Conservation (phyloP, 2,329 filamentous ascomycete genomes). For the Teratosphaeria epicoccoides region DNA sequence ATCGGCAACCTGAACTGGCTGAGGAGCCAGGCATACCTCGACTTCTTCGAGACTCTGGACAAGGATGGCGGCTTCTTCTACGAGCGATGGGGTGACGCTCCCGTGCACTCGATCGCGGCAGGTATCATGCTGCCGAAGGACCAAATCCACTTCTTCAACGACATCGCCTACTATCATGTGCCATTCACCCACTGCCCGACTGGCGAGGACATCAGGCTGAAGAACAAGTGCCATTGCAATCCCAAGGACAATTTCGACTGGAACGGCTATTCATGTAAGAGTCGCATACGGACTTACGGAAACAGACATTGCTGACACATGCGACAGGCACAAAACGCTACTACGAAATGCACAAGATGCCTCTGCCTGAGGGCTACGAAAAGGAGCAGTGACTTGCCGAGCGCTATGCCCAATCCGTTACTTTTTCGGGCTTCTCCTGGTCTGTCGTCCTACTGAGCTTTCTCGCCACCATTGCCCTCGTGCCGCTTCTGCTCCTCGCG, state of each 20-base stretch:
- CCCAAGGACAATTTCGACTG: conserved; percentile 98
- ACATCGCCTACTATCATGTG: conserved; percentile 96
- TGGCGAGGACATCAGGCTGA: conserved; percentile 68
- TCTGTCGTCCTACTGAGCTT: not conserved
- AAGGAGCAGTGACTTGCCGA: conserved; percentile 29
- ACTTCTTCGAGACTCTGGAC: conserved; percentile 85
- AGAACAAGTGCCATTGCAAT: conserved; percentile 89
- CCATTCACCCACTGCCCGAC: conserved; percentile 97
- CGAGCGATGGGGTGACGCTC: conserved; percentile 95
- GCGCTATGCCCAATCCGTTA: conserved; percentile 6
- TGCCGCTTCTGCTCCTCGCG: not conserved
- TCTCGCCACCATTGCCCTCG: not conserved
- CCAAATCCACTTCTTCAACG: conserved; percentile 96
- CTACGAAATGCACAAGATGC: conserved; percentile 70
- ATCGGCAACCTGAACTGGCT: conserved; percentile 92
- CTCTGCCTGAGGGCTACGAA: conserved; percentile 80
- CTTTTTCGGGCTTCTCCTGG: not conserved
- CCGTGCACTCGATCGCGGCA: conserved; percentile 95
- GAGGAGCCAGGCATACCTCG: conserved; percentile 73
- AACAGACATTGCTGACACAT: not conserved
- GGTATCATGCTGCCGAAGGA: conserved; percentile 79
- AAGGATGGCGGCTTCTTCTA: conserved; percentile 95
- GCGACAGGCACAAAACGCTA: conserved; percentile 66
- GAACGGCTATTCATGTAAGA: conserved; percentile 94
- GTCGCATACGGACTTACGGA: not conserved